Conservation (phyloP, 2,329 filamentous ascomycete genomes). For the Zymoseptoria tritici region DNA sequence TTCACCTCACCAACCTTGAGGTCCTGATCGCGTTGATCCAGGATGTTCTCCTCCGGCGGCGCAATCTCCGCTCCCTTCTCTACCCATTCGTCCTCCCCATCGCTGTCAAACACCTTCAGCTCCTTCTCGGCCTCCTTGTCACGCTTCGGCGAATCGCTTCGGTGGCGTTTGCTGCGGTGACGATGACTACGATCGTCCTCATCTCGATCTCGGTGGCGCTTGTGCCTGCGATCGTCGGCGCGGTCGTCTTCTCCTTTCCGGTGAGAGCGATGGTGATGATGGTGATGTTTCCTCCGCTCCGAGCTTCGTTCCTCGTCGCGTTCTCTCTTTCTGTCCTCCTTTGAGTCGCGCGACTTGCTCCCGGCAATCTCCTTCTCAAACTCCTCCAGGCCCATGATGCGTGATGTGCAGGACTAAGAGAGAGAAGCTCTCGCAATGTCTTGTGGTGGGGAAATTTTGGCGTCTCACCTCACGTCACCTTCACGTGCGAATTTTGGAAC, state of each 20-base stretch:
- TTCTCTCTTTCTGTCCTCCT: slow-evolving; percentile 59
- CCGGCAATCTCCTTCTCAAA: slow-evolving; percentile 71
- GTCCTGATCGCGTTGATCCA: slow-evolving; percentile 37
- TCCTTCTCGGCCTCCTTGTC: slow-evolving; percentile 22
- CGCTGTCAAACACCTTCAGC: slow-evolving; percentile 29
- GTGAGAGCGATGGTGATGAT: slow-evolving; percentile 37
- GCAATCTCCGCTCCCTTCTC: slow-evolving; percentile 39
- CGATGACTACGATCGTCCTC: slow-evolving; percentile 34
- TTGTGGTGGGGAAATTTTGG: not conserved
- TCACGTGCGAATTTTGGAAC: slow-evolving; percentile 4
- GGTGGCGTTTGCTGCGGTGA: slow-evolving; percentile 22
- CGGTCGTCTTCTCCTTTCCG: slow-evolving; percentile 22
- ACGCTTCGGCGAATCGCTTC: slow-evolving; percentile 27
- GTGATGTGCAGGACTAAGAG: not conserved
- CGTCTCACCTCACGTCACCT: slow-evolving; percentile 1
- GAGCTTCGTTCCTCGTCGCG: slow-evolving; percentile 24
- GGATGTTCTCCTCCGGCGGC: slow-evolving; percentile 35
- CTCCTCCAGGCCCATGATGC: slow-evolving; percentile 55
- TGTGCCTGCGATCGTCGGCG: slow-evolving; percentile 28
- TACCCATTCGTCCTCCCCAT: slow-evolving; percentile 40
- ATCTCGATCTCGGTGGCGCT: slow-evolving; percentile 37
- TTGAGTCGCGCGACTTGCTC: slow-evolving; percentile 44
- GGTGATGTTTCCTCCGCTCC: slow-evolving; percentile 30
- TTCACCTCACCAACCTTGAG: slow-evolving; percentile 40
- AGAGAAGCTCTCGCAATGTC: not conserved